Percentiles rank a stretch among this genome's conserved stretches.
phyloP scores from a whole-genome alignment of 257 asterid genomes.

The Thymus mandschuricus region DNA sequence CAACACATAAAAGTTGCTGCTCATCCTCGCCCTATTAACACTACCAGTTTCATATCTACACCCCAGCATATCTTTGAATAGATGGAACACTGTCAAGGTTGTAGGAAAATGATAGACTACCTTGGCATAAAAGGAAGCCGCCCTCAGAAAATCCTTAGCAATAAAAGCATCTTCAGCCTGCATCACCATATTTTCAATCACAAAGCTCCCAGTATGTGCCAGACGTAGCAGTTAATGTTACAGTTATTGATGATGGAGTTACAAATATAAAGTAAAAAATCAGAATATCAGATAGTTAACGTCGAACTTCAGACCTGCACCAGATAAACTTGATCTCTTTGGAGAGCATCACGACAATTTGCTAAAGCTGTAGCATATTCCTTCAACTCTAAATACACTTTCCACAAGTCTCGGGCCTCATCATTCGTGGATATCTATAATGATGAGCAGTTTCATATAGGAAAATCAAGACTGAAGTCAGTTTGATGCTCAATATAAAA shows the following conservation, averaged over 20 bases:
- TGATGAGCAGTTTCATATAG: constrained; percentile 31
- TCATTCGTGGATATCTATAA: constrained; percentile 90
- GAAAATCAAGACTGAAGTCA: constrained; percentile 10
- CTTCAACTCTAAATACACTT: constrained; percentile 86
- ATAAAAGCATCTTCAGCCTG: constrained; percentile 97
- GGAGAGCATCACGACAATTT: constrained; percentile 86
- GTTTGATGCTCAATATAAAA: constrained; percentile 27
- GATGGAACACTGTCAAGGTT: constrained; percentile 2
- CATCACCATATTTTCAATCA: constrained; percentile 40
- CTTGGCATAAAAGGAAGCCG: constrained; percentile 95
- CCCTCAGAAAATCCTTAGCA: constrained; percentile 88
- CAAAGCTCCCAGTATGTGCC: constrained; percentile 27
- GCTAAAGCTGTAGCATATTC: constrained; percentile 94
- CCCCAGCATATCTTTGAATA: background rate
- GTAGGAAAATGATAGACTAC: constrained; percentile 43
- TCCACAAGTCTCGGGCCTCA: constrained; percentile 99
- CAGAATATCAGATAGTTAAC: constrained; percentile 19
- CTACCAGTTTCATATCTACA: constrained; percentile 8
- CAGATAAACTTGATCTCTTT: constrained; percentile 96
- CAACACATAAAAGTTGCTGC: constrained; percentile 4
- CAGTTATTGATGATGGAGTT: constrained; percentile 18
- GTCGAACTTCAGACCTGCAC: constrained; percentile 68
- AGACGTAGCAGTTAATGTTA: constrained; percentile 1
- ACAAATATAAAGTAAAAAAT: constrained; percentile 6
- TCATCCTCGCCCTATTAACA: constrained; percentile 25